Base-by-base conservation (phyloP, 768 basidiomycete species). In the Trametes cinnabarina region DNA sequence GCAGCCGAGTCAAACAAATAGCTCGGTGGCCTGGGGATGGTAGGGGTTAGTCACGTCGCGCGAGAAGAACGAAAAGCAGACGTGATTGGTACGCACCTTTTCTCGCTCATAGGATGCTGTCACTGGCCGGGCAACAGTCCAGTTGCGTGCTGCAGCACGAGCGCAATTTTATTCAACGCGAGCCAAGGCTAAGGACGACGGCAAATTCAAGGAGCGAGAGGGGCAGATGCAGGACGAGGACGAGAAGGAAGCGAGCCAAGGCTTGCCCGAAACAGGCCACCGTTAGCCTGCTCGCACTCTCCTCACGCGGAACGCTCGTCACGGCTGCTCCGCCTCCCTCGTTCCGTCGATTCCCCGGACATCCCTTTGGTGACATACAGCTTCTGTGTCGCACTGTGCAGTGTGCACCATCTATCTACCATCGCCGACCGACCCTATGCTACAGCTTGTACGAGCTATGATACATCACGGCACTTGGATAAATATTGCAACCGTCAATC, bases 71-170 rank as follows among this genome's bases (percentile, higher is more conserved):
- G 40, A 12, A 32, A 12, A 12, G 44, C 48, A 42, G 32, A 42
- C 22, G 15, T 49, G 26, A 25, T 10, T 17, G 35, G 40, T 34
- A 7, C 26, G 32, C 69, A 81, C 87, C 81, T 82, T 77, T 81
- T 82, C 81, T 84, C 86, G 87, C 88, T 87, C 88, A 90, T 90
- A 82, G 79, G 82, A 82, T 78, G 73, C 74, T 73, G 75, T 80
- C 76, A 76, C 78, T 74, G 78, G 78, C 82, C 83, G 77, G 80
- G 79, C 79, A 76, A 75, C 74, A 80, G 82, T 83, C 85, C 86
- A 85, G 83, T 82, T 81, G 81, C 84, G 85, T 84, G 84, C 83
- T 69, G 69, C 69, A 73, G 85, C 86, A 84, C 85, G 84, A 81
- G 55, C 49, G 47, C 32, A 32, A 25, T 26, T 40, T 8, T 55